Conservation (phyloP, 306 rosid genomes). For the Quercus ilex region DNA sequence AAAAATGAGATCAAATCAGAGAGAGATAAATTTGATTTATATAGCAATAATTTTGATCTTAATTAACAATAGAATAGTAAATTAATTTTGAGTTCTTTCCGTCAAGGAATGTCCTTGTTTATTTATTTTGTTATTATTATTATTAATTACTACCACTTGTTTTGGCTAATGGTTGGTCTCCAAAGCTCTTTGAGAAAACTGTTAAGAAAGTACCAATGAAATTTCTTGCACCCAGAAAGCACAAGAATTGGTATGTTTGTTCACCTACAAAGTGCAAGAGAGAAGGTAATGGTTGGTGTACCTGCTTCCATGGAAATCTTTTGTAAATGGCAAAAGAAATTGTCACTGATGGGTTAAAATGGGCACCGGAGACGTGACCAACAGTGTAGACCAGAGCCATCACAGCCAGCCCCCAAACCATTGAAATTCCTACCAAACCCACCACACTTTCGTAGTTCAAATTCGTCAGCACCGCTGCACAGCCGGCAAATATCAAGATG, state of each 20-base stretch:
- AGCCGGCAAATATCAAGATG: conserved; percentile 74
- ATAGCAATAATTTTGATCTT: no score
- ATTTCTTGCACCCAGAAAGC: neutral
- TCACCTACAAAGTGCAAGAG: neutral
- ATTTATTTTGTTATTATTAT: no score
- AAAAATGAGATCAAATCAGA: neutral
- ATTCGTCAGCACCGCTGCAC: conserved; percentile 69
- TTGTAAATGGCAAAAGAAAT: conserved; percentile 40
- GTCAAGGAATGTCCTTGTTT: no score
- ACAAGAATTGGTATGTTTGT: no score
- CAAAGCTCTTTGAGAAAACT: no score
- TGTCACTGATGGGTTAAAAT: conserved; percentile 60
- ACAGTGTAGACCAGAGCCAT: conserved; percentile 32
- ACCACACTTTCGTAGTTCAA: conserved; percentile 23
- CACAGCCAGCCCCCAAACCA: conserved; percentile 61
- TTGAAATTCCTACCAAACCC: conserved; percentile 61
- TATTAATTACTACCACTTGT: no score
- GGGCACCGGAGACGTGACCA: conserved; percentile 60
- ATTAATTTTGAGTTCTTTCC: no score
- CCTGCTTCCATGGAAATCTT: conserved; percentile 70
- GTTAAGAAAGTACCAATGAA: no score
- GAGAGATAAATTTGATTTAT: neutral
- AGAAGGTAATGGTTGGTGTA: conserved; percentile 5
- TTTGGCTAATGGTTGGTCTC: no score
- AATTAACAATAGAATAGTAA: no score